Base-by-base conservation (phyloP, 352 stramenopile genomes). In the Pythium monospermum region DNA sequence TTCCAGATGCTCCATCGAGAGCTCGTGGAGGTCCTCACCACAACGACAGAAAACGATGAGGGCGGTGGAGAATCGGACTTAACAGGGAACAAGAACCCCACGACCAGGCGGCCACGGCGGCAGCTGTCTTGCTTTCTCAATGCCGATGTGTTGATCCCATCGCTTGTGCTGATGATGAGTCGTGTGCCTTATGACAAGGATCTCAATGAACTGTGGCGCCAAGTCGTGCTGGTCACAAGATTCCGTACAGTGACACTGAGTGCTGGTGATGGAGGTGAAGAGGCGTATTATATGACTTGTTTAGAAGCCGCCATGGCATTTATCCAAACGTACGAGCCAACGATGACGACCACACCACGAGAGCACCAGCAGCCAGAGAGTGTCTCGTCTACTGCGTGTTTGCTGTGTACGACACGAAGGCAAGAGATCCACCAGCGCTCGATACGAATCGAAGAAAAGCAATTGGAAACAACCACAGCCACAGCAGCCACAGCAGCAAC, bases 201-300 rank as follows among this genome's bases (percentile, higher is more conserved):
- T 25, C 44, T 71, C 3, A 48, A 71, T 19, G 19, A 43, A 7
- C 63, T 71, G 2, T 68, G 58, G 63, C 51, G 46, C 12, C 63
- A 47, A 5, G 25, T 60, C 12, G 41, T 55, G 5, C 35, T 68
- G n/a, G 58, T 71, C 1, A 31, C 59, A 31, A 48, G 47, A 6
- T 71, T 71, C 36, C 58, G 54, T 19, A 32, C 37, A 1, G 35
- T 42, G 1, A 26, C 64, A 16, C 19, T 68, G 8, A 48, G 30
- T 11, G 49, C n/a, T n/a, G n/a, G n/a, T n/a, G n/a, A 71, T 19
- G 54, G 54, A 6, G 59, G 63, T 11, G 63, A 71, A 49, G 63
- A 71, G 41, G 59, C 58, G 2, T 71, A 71, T 33, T 71, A 71
- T 31, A 35, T 71, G 3, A 71, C 63, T 32, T 71, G 63, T 31